Evolutionary conservation across 2,329 filamentous ascomycete genomes (phyloP).

Genomic region (Colletotrichum zoysiae): DNA sequence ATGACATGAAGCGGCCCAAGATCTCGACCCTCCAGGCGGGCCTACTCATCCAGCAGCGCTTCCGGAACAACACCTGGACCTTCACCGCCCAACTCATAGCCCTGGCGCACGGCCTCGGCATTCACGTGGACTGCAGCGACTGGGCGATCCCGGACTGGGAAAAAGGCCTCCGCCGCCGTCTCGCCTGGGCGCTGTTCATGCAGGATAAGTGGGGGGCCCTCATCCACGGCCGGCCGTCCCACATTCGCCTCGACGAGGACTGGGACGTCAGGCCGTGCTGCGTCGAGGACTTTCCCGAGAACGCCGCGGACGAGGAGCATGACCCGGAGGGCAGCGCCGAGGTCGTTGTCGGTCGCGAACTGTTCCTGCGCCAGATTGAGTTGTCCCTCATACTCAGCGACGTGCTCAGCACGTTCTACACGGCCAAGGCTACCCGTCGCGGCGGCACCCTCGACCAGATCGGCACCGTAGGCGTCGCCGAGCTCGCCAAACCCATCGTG

Average conservation of each 20-base stretch:
- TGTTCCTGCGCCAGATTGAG: conserved; percentile 64
- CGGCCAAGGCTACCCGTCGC: conserved; percentile 48
- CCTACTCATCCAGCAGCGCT: conserved; percentile 64
- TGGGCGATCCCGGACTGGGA: conserved; percentile 76
- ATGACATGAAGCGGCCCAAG: conserved; percentile 65
- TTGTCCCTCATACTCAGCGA: conserved; percentile 65
- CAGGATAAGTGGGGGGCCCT: conserved; percentile 74
- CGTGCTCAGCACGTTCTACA: conserved; percentile 63
- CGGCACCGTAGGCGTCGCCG: conserved; percentile 51
- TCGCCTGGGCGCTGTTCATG: conserved; percentile 75
- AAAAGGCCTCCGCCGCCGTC: conserved; percentile 68
- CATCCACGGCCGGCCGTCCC: conserved; percentile 68
- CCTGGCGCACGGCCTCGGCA: conserved; percentile 68
- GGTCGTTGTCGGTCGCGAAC: conserved; percentile 58
- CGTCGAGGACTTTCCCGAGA: conserved; percentile 55
- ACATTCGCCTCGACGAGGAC: conserved; percentile 63
- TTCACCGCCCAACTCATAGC: conserved; percentile 67
- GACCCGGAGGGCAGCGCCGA: conserved; percentile 56
- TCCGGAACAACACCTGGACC: conserved; percentile 60
- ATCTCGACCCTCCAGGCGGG: conserved; percentile 68
- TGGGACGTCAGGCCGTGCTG: conserved; percentile 63
- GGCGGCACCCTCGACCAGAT: conserved; percentile 50
- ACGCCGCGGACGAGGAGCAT: conserved; percentile 51
- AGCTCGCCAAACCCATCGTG: conserved; percentile 51
- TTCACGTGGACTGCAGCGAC: conserved; percentile 70